phyloP scores from a whole-genome alignment of 116 monocot species.

The Phalaenopsis hybrid region DNA sequence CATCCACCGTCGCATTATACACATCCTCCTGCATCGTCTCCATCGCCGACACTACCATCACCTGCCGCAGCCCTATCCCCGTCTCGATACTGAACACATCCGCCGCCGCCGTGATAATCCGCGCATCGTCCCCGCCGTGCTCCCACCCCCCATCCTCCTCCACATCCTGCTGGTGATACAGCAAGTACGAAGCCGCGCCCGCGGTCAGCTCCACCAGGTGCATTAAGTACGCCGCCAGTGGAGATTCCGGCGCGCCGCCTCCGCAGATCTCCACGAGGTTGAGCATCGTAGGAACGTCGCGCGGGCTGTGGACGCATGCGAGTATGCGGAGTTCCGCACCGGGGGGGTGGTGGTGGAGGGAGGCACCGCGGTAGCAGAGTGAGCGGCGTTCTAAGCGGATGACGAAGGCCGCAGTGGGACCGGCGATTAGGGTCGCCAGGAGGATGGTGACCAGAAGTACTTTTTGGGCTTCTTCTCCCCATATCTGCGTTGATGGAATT shows the following conservation, averaged over 20 bases:
- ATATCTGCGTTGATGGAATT: constrained; percentile 16
- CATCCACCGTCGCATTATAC: constrained; percentile 23
- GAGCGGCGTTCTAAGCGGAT: constrained; percentile 17
- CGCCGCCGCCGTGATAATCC: constrained; percentile 20
- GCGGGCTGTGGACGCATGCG: constrained; percentile 35
- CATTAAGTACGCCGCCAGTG: constrained; percentile 27
- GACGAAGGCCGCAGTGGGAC: constrained; percentile 27
- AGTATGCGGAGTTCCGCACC: constrained; percentile 40
- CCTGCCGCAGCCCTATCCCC: constrained; percentile 18
- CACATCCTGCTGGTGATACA: constrained; percentile 30
- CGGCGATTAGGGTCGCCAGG: constrained; percentile 37
- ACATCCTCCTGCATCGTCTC: constrained; percentile 28
- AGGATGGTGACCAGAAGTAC: constrained; percentile 26
- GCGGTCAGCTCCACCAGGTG: constrained; percentile 49
- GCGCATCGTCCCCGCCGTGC: constrained; percentile 16
- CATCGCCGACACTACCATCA: not conserved
- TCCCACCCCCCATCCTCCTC: constrained; percentile 6
- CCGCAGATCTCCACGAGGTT: constrained; percentile 32
- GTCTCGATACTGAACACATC: constrained; percentile 30
- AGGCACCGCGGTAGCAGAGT: constrained; percentile 18
- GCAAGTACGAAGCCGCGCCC: constrained; percentile 13
- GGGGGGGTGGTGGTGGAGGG: constrained; percentile 17
- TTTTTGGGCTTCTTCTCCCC: constrained; percentile 18
- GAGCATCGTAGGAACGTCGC: constrained; percentile 40
- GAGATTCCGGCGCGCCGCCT: not conserved